Base-by-base conservation (phyloP, 805 yeast genomes). In the Wickerhamomyces chaumierensis region DNA sequence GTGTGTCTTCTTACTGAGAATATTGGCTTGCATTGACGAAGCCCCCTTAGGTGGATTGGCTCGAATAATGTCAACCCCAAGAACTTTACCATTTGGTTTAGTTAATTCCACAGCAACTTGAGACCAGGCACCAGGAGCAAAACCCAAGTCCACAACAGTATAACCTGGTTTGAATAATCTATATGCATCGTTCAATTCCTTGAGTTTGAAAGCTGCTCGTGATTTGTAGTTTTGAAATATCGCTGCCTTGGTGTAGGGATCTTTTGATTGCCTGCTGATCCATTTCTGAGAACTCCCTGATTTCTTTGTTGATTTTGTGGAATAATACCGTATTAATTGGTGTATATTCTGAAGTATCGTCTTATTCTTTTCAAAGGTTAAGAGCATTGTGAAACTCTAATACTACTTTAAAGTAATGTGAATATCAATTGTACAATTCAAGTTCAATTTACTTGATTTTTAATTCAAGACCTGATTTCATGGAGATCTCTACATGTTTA, bases 61-160 rank as follows among this genome's bases (percentile, higher is more conserved):
- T 7, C 84, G 81, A 17, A 90, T 65, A 27, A 92, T 66, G 59
- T 92, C 96, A 11, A 87, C 83, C 5, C 96, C 96, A 12, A 86
- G 53, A 3, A 86, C 74, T 17, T 67, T 62, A 1, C 86, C 80
- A 2, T 61, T 53, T 1, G 69, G 68, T 16, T 57, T 51, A 2
- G 76, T 67, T 39, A 71, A 56, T 38, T 72, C 73, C 8, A 71
- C 60, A 0, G 90, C 88, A 1, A 85, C 88, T 54, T 86, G 95
- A 8, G 90, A 74, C 96, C 96, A 86, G 3, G 95, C 87, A 0
- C 96, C 96, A 0, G 96, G 96, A 0, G 95, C 94, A 56, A 77
- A 87, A 0, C 96, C 95, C 35, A 92, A 62, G 61, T 92, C 98
- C 4, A 92, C 75, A 1, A 92, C 81, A 33, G 75, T 71, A 46